phyloP scores from a whole-genome alignment of 176 grass and related monocot species.

The Triticum timopheevii region DNA sequence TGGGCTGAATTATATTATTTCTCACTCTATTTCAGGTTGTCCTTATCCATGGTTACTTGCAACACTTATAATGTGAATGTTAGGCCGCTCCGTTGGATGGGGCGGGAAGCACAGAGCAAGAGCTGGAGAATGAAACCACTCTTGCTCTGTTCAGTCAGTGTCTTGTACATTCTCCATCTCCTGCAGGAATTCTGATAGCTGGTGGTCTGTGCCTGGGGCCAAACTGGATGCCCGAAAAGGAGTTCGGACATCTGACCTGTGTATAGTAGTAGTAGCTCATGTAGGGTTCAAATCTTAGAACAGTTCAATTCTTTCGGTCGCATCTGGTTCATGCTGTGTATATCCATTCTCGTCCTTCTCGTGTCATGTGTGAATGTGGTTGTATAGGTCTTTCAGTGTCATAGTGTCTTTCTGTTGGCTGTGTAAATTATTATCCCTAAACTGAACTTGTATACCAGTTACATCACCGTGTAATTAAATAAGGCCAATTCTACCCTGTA shows the following conservation, averaged over 20 bases:
- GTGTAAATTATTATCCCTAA: constrained; percentile 44
- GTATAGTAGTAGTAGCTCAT: constrained; percentile 49
- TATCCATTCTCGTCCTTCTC: constrained; percentile 23
- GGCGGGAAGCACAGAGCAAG: constrained; percentile 31
- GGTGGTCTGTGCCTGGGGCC: constrained; percentile 47
- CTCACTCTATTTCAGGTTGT: constrained; percentile 39
- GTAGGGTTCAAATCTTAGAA: constrained; percentile 52
- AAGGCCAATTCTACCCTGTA: constrained; percentile 18
- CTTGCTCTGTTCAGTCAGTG: constrained; percentile 53
- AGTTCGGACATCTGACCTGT: constrained; percentile 49
- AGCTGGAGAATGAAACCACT: constrained; percentile 34
- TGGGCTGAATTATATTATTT: constrained; percentile 12
- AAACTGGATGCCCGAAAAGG: constrained; percentile 54
- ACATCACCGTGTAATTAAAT: constrained; percentile 34
- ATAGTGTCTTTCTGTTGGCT: background rate
- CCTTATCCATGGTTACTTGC: constrained; percentile 46
- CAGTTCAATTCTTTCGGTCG: constrained; percentile 47
- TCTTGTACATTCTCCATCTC: constrained; percentile 50
- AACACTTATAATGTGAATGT: constrained; percentile 43
- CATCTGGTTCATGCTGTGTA: constrained; percentile 43
- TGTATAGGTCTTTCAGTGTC: constrained; percentile 15
- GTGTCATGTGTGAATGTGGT: constrained; percentile 22
- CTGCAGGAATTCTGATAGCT: constrained; percentile 56
- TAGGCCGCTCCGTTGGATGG: constrained; percentile 37
- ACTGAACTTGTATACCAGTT: constrained; percentile 19